Evolutionary conservation across 257 asterid genomes (phyloP).

Genomic region (Nicotiana benthamiana): DNA sequence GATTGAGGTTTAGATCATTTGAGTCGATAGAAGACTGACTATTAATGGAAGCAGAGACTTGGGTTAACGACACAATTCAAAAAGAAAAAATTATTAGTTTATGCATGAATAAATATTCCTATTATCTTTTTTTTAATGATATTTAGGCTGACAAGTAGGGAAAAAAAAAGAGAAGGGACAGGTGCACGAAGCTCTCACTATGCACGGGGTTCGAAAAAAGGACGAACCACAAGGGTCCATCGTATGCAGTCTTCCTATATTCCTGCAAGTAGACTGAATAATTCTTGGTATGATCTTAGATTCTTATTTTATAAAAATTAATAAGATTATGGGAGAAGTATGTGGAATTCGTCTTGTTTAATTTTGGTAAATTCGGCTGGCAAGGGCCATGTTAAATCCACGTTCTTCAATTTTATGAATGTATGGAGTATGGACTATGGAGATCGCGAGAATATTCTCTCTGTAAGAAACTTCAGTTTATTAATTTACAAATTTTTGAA

Average conservation of each 20-base stretch:
- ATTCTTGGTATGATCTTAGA: not conserved
- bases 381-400: not conserved
- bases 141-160: too few relatives aligned
- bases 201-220: too few relatives aligned
- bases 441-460: not conserved
- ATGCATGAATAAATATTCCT: too few relatives aligned
- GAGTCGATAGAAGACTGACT: not conserved
- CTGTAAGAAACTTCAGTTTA: not conserved
- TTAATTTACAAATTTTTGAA: not conserved
- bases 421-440: not conserved
- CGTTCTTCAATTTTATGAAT: not conserved
- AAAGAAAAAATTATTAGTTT: too few relatives aligned
- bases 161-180: too few relatives aligned
- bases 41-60: not conserved
- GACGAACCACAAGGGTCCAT: too few relatives aligned
- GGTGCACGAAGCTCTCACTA: too few relatives aligned
- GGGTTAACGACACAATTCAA: too few relatives aligned
- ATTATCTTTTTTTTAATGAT: too few relatives aligned
- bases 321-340: not conserved
- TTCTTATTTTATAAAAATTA: too few relatives aligned
- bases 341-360: not conserved
- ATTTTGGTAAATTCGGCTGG: not conserved
- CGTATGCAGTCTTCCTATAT: too few relatives aligned
- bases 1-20: not conserved
- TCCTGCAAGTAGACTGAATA: not conserved